phyloP scores from a whole-genome alignment of 768 basidiomycete species.

The Mycena vitilis region DNA sequence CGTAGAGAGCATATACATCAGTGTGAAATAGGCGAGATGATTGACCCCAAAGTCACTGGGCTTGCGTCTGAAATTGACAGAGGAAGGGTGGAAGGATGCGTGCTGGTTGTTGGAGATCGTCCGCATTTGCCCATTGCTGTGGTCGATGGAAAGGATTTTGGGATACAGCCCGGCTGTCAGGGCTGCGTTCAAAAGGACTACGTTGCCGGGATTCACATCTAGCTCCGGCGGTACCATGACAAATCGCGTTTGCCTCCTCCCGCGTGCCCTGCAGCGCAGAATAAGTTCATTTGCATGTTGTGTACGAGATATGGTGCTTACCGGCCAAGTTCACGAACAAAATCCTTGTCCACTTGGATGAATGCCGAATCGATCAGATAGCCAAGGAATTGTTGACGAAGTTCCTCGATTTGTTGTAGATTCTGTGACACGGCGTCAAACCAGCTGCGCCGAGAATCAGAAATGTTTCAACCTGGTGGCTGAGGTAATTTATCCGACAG shows the following conservation, averaged over 20 bases:
- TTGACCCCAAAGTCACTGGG: constrained; percentile 78
- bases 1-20: constrained; percentile 70
- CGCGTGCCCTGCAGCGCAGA: constrained; percentile 66
- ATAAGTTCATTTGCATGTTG: constrained; percentile 11
- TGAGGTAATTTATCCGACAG: constrained; percentile 83
- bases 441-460: constrained; percentile 1
- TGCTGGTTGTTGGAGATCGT: constrained; percentile 87
- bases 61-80: constrained; percentile 84
- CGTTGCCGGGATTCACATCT: constrained; percentile 76
- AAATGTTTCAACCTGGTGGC: constrained; percentile 70
- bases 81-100: constrained; percentile 89
- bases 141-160: constrained; percentile 84
- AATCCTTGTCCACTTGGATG: constrained; percentile 72
- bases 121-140: constrained; percentile 68
- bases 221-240: constrained; percentile 77
- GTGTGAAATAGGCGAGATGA: constrained; percentile 86
- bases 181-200: constrained; percentile 79
- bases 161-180: constrained; percentile 91
- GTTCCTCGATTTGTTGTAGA: constrained; percentile 94
- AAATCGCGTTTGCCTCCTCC: constrained; percentile 80
- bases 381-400: constrained; percentile 90
- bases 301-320: constrained; percentile 42
- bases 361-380: constrained; percentile 92
- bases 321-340: constrained; percentile 81
- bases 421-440: constrained; percentile 60